A percentile compares a stretch with the other conserved stretches of the same genome.
Evolutionary conservation across 169 alveolate genomes (phyloP).

Genomic region (Plasmodium gonderi): DNA sequence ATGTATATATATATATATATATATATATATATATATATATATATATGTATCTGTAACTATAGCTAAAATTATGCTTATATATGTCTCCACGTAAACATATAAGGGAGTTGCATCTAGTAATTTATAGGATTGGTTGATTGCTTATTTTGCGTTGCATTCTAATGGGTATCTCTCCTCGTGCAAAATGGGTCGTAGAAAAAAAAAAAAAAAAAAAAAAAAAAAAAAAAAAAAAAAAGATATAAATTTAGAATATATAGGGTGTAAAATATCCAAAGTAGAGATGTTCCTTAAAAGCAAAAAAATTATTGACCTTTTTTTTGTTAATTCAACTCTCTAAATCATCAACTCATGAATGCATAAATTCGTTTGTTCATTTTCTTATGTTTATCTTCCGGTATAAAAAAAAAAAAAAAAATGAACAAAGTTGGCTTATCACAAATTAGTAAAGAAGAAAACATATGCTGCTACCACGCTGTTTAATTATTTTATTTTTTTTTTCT

Average conservation of each 20-base stretch:
- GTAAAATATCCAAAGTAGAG: not conserved
- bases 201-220: not conserved
- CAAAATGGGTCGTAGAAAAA: not conserved
- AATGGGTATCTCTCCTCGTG: not conserved
- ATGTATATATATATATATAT: too few relatives aligned
- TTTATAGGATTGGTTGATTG: not conserved
- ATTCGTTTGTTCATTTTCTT: not conserved
- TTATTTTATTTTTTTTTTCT: not conserved
- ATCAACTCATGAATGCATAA: too few relatives aligned
- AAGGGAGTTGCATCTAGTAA: not conserved
- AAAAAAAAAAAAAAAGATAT: not conserved
- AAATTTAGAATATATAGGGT: not conserved
- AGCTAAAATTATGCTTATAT: too few relatives aligned
- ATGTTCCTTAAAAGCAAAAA: not conserved
- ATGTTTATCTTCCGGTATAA: not conserved
- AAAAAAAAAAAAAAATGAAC: not conserved
- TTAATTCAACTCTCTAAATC: too few relatives aligned
- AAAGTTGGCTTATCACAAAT: not conserved
- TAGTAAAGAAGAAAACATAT: not conserved
- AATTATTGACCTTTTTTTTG: not conserved
- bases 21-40: too few relatives aligned
- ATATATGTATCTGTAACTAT: too few relatives aligned
- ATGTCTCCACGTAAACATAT: not conserved
- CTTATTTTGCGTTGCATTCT: not conserved
- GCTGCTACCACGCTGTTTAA: not conserved